Conservation (phyloP, 306 rosid species). For the Rosa rugosa region DNA sequence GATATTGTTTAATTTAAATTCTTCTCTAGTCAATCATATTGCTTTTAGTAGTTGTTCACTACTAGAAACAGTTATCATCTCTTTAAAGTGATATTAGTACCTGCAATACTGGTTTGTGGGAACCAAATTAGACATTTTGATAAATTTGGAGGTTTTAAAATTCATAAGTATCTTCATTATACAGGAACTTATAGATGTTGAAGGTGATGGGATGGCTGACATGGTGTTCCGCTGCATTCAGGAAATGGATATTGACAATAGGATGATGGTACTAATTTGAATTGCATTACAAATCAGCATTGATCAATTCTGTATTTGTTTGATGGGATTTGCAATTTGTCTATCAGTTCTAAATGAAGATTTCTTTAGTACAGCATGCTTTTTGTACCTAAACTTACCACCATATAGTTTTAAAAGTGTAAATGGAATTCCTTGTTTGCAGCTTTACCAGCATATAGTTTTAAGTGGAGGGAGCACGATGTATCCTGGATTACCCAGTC, state of each 20-base stretch:
- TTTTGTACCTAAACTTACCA: background rate
- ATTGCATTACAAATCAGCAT: background rate
- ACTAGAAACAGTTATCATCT: background rate
- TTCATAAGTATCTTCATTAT: conserved; percentile 17
- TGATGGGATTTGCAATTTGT: background rate
- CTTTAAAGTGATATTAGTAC: conserved; percentile 7
- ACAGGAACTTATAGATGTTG: conserved; percentile 96
- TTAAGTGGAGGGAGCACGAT: conserved; percentile 99
- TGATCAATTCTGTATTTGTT: background rate
- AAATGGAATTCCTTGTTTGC: conserved; percentile 37
- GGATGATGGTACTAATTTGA: conserved; percentile 77
- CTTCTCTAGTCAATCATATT: background rate
- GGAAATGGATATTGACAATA: conserved; percentile 99
- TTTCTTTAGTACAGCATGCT: background rate
- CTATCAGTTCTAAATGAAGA: background rate
- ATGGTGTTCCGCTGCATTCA: conserved; percentile 99
- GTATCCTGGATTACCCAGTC: conserved; percentile 99
- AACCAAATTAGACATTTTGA: background rate
- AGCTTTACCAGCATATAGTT: conserved; percentile 99
- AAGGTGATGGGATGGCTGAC: conserved; percentile 99
- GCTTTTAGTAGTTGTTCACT: background rate
- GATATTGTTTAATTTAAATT: background rate
- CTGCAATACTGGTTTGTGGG: background rate
- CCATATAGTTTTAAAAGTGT: background rate
- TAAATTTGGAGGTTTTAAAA: conserved; percentile 12